Base-by-base conservation (phyloP, 2,329 filamentous ascomycete species). In the Cucurbitaria berberidis region DNA sequence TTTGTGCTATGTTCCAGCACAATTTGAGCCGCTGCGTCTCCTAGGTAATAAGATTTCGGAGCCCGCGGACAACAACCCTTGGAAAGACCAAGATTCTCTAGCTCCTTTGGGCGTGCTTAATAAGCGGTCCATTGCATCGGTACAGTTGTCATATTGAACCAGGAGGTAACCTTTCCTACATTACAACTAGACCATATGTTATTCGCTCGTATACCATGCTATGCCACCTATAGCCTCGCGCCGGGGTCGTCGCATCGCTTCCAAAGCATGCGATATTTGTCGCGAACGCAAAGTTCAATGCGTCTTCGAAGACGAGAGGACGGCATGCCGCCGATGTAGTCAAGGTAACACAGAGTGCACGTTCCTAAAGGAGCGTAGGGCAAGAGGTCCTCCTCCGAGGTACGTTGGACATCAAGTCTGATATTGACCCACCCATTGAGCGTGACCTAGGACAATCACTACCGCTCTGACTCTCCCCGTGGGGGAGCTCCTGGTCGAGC, bases 201-300 rank as follows among this genome's bases (percentile, higher is more conserved):
- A 27, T 5, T 27, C 26, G 26, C 10, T 6, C 26, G 5, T 10
- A 27, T 45, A 48, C 16, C 21, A 55, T 55, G 54, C 52, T 46
- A 61, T 61, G 55, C 55, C 53, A 55, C 55, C 52, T 42, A 44
- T 56, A 44, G 41, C 43, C 30, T 59, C 58, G 13, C 49, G 58
- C 11, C 27, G 39, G 19, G 55, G 55, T 13, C 48, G 53, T 29
- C 46, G 53, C 11, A 62, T 62, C 26, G 47, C 55, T 7, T 57
- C 59, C 18, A 62, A 53, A 51, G 55, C 59, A 47, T 62, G 59
- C 50, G 55, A 57, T 26, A 27, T 19, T 3, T 62, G 59, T 41
- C 52, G 59, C 10, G 36, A 49, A n/a, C 53, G 56, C 18, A 59
- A 57, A 27, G 51, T 62, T 3, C 53, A 59, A 42, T 62, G 53